Base-by-base conservation (phyloP, 2,329 filamentous ascomycete genomes). In the Beauveria sp. region DNA sequence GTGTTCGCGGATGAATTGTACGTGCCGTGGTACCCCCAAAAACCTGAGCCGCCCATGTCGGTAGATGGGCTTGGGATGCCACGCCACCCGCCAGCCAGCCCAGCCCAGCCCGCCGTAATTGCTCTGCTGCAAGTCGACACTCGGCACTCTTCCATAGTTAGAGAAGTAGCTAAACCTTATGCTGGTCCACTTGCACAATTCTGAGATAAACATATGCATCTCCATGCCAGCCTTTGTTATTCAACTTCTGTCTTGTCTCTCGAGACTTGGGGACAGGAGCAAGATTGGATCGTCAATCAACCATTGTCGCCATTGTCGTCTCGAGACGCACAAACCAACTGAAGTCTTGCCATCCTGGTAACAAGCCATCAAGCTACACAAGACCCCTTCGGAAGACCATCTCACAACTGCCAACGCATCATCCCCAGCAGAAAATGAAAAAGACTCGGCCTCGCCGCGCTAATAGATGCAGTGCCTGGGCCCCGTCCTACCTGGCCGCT, bases 171-270 rank as follows among this genome's bases (percentile, higher is more conserved):
- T 9, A 51, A 20, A 34, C 26, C 43, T 48, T 47, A 40, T 37
- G 30, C 55, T 28, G 55, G 44, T 57, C 55, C 55, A 48, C 55
- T 57, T 57, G 55, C 55, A 57, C 55, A 57, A 57, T 30, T 57
- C 26, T 7, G 40, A 50, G 30, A 30, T 16, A 41, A 57, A 48
- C 28, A 57, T 57, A 40, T 57, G 55, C 55, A 57, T 22, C 28
- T 28, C 20, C 14, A 37, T 57, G 28, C 30, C 41, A 22, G 9
- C 14, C 7, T 48, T 56, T 10, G 28, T 22, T 34, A 43, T 51
- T 10, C 55, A 50, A 26, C 8, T 22, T 12, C 20, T 48, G 46
- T 24, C 22, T 51, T 22, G 24, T 8, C 30, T 40, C 12, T 48
- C 30, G 10, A 24, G 9, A 22, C 43, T 37, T 34, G 54, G 14